Evolutionary conservation across 352 stramenopile genomes (phyloP).

Genomic region (Phytophthora idaei): DNA sequence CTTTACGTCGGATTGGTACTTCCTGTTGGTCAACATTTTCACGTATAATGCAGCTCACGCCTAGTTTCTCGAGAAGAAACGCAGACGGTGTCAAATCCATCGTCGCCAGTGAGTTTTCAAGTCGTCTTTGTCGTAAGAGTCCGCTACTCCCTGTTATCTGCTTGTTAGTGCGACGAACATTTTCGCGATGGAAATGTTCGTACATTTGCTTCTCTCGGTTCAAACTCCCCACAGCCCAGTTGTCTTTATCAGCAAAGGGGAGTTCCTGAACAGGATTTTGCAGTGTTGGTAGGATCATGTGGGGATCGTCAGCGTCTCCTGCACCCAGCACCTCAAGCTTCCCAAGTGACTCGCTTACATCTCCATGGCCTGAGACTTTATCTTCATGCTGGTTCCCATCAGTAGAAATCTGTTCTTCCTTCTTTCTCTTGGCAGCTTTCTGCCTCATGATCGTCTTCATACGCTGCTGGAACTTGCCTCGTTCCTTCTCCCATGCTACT

Average conservation of each 20-base stretch:
- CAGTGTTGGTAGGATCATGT: constrained; percentile 43
- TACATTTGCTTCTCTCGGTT: constrained; percentile 84
- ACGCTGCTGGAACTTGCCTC: constrained; percentile 67
- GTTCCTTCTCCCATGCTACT: constrained; percentile 66
- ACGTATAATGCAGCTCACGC: constrained; percentile 60
- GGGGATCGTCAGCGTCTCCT: constrained; percentile 19
- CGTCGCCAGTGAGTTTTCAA: constrained; percentile 35
- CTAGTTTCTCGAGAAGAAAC: constrained; percentile 74
- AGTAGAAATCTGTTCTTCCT: constrained; percentile 7
- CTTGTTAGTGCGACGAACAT: constrained; percentile 60
- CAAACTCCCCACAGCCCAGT: constrained; percentile 76
- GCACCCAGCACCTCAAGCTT: constrained; percentile 24
- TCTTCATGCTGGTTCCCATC: background rate
- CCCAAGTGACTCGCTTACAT: constrained; percentile 31
- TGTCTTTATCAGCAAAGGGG: constrained; percentile 79
- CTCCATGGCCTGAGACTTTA: constrained; percentile 9
- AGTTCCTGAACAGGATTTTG: constrained; percentile 51
- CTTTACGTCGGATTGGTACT: constrained; percentile 19
- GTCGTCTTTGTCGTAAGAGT: constrained; percentile 36
- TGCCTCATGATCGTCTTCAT: constrained; percentile 76
- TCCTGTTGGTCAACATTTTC: constrained; percentile 31
- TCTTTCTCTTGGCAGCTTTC: constrained; percentile 34
- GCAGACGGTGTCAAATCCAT: constrained; percentile 69
- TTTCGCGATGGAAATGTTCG: constrained; percentile 71
- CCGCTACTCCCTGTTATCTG: constrained; percentile 39